Conservation (phyloP, 2,329 filamentous ascomycete species). For the Chaetothyriales sp. region DNA sequence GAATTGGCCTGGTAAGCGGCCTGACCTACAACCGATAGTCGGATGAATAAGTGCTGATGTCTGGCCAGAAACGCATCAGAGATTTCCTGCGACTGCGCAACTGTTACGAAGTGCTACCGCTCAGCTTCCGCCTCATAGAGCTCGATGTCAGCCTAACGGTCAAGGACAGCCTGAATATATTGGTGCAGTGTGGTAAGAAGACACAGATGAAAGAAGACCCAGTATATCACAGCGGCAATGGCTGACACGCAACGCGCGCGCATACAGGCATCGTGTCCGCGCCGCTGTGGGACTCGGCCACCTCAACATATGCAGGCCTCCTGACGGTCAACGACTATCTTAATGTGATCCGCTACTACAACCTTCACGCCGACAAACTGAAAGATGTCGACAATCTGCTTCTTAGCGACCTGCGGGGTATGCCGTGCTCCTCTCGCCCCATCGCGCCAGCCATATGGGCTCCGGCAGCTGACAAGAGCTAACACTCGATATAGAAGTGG, state of each 20-base stretch:
- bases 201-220: conserved; percentile 13
- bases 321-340: conserved; percentile 95
- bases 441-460: conserved; percentile 1
- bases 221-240: conserved; percentile 1
- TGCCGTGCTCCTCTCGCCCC: conserved; percentile 16
- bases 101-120: conserved; percentile 91
- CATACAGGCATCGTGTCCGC: conserved; percentile 81
- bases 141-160: conserved; percentile 91
- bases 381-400: conserved; percentile 86
- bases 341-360: conserved; percentile 98
- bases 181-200: conserved; percentile 74
- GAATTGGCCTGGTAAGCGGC: conserved; percentile 32
- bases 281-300: conserved; percentile 88
- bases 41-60: conserved; percentile 1
- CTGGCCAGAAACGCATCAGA: conserved; percentile 63
- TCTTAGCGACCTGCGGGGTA: conserved; percentile 79
- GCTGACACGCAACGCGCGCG: conserved; percentile 14
- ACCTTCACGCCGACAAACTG: conserved; percentile 83
- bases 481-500: conserved; percentile 53
- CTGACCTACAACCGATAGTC: background rate
- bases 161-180: conserved; percentile 89
- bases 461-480: conserved; percentile 8
- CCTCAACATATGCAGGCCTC: conserved; percentile 82
- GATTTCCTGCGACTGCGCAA: conserved; percentile 93
- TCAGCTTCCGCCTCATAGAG: conserved; percentile 89